These are phyloP conservation scores for Colletotrichum sp. DNA, from an alignment of 2,329 filamentous ascomycete genomes.

Conservation along the genomic window DNA sequence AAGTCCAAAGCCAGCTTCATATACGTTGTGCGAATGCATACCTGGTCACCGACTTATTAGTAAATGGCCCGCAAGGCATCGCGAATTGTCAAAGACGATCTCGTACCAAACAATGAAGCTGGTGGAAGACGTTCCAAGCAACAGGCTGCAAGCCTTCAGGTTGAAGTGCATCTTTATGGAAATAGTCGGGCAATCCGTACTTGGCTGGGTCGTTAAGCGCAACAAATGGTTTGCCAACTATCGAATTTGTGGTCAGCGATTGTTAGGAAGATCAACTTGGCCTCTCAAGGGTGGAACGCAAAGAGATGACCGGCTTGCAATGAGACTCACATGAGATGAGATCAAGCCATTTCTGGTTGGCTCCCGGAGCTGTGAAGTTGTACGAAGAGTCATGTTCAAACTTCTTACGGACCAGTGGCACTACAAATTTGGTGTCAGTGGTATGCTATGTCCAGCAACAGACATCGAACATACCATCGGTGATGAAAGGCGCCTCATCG, in stretches of 20 bases:
- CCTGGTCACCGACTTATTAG: not conserved
- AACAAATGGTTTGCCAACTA: not conserved
- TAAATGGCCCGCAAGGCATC: not conserved
- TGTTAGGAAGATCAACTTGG: not conserved
- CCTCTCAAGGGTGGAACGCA: not conserved
- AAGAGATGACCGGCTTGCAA: not conserved
- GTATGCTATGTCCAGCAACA: not conserved
- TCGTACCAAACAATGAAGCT: not conserved
- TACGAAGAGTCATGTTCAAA: not conserved
- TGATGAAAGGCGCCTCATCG: not conserved
- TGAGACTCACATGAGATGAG: not conserved
- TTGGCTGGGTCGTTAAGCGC: not conserved
- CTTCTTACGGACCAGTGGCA: not conserved
- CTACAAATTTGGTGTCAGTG: fast-evolving
- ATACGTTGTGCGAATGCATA: not conserved
- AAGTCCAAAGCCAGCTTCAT: not conserved
- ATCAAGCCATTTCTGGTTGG: not conserved
- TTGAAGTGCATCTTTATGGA: not conserved
- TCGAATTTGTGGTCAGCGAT: not conserved
- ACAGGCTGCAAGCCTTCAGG: not conserved
- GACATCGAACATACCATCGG: not conserved
- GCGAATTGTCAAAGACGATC: fast-evolving
- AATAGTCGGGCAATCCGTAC: not conserved
- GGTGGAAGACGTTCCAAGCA: not conserved
- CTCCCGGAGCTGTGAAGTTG: not conserved